Evolutionary conservation across 176 grass and related monocot species (phyloP).

Genomic region (Alloteropsis semialata): DNA sequence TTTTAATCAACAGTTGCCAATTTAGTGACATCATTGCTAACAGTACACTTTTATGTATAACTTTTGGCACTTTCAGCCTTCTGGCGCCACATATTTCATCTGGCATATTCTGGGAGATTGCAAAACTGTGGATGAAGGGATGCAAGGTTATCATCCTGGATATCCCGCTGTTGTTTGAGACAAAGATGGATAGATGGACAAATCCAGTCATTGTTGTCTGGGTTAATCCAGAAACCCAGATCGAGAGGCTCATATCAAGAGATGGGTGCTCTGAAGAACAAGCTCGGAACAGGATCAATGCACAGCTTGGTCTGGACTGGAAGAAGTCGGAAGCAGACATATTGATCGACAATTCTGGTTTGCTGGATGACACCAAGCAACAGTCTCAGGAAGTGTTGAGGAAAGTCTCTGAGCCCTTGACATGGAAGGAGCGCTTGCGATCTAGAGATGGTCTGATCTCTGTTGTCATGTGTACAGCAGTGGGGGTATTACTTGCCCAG

Average conservation of each 20-base stretch:
- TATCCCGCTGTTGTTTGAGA: constrained; percentile 80
- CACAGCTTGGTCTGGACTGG: constrained; percentile 64
- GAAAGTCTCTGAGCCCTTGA: constrained; percentile 52
- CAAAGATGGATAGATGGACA: constrained; percentile 81
- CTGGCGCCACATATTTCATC: constrained; percentile 78
- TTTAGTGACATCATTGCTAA: neutral
- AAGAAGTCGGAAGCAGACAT: constrained; percentile 76
- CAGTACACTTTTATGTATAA: neutral
- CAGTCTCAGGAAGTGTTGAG: constrained; percentile 55
- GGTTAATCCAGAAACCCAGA: constrained; percentile 71
- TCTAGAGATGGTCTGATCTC: constrained; percentile 71
- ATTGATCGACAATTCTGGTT: constrained; percentile 75
- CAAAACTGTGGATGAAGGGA: constrained; percentile 86
- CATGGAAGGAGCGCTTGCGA: constrained; percentile 61
- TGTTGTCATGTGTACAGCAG: constrained; percentile 43
- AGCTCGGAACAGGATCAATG: constrained; percentile 64
- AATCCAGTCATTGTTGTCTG: constrained; percentile 75
- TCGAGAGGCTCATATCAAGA: constrained; percentile 71
- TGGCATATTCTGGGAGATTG: constrained; percentile 71
- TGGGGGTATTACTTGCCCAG: constrained; percentile 55
- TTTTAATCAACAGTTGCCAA: neutral
- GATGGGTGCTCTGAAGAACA: constrained; percentile 68
- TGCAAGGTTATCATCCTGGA: constrained; percentile 68
- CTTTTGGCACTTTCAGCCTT: constrained; percentile 49
- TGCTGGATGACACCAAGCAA: constrained; percentile 57